These are phyloP conservation scores for Camelina hispida DNA, from an alignment of 345 rosid species.

Conservation along the genomic window DNA sequence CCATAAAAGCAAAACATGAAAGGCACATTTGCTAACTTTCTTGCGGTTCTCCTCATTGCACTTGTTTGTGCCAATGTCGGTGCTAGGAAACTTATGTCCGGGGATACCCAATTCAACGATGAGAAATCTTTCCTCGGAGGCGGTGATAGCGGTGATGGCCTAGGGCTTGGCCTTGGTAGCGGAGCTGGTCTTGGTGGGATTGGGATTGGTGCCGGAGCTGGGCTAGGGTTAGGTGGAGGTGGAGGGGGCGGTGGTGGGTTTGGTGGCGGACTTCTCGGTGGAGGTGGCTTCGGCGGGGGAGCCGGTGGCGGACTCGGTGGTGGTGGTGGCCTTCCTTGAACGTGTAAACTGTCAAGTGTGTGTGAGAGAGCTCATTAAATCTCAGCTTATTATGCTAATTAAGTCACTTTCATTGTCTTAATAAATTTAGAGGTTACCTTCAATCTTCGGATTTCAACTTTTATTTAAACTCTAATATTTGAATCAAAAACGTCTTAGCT, in stretches of 20 bases:
- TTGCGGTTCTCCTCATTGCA: slow-evolving; percentile 42
- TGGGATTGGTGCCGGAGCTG: slow-evolving; percentile 41
- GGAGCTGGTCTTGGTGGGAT: slow-evolving; percentile 41
- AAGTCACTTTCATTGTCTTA: slow-evolving; percentile 10
- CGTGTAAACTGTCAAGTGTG: slow-evolving; percentile 16
- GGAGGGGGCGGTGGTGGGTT: slow-evolving; percentile 44
- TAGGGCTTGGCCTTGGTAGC: slow-evolving; percentile 31
- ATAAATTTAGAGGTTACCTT: slow-evolving; percentile 15
- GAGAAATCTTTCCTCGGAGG: slow-evolving; percentile 36
- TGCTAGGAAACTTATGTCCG: slow-evolving; percentile 54
- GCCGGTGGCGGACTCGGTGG: slow-evolving; percentile 41
- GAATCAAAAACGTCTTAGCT: slow-evolving; percentile 1
- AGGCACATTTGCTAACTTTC: slow-evolving; percentile 17
- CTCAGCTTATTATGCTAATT: not conserved
- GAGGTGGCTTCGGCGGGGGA: slow-evolving; percentile 42
- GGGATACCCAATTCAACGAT: slow-evolving; percentile 41
- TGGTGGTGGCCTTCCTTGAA: slow-evolving; percentile 42
- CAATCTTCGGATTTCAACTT: not conserved
- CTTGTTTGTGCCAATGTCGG: slow-evolving; percentile 42
- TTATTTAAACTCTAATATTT: slow-evolving; percentile 3
- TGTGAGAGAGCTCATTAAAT: slow-evolving; percentile 20
- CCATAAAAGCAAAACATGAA: slow-evolving; percentile 39
- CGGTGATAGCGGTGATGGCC: slow-evolving; percentile 33
- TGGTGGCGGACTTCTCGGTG: slow-evolving; percentile 47
- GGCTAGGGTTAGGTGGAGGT: slow-evolving; percentile 38